Evolutionary conservation across 2,329 filamentous ascomycete genomes (phyloP), one percentile per base, ranked within the genome.

Genomic region (Reticulascus tulasneorum): DNA sequence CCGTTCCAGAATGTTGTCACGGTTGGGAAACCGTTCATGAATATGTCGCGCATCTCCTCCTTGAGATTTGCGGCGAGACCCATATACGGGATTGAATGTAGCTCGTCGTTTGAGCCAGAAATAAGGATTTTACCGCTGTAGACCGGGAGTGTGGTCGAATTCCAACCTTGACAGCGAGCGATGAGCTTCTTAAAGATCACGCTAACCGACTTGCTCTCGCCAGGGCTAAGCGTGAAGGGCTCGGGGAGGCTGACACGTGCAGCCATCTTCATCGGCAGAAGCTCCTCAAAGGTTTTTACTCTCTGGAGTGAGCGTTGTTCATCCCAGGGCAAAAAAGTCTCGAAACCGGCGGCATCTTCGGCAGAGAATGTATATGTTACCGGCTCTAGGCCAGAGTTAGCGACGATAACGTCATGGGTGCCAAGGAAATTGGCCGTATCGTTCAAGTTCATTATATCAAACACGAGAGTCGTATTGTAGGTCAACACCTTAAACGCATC

Each of bases 401-500:
- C 59, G 40, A 69, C 54, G 28, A 44, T 43, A 8, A 55, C 33
- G 3, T 48, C 39, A 40, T 50, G 46, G 23, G 49, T 47, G 28
- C 43, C 46, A 23, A 51, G 52, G n/a, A n/a, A n/a, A n/a, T n/a
- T n/a, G n/a, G n/a, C n/a, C n/a, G n/a, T n/a, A n/a, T n/a, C n/a
- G n/a, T n/a, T n/a, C n/a, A n/a, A n/a, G n/a, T n/a, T n/a, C n/a
- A n/a, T n/a, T n/a, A n/a, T n/a, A n/a, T n/a, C n/a, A n/a, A n/a
- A n/a, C n/a, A n/a, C n/a, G n/a, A 69, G 48, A 17, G 53, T 34
- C 2, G 61, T 63, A 4, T 55, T 59, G 24, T 64, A 60, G 18
- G 62, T 56, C 6, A 71, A 52, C 11, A 69, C 58, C 31, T 68
- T 64, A 45, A 56, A 61, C 5, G 66, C 67, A 40, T 71, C 59